A percentile compares a stretch with the other conserved stretches of the same genome.
Evolutionary conservation across 2,329 filamentous ascomycete genomes (phyloP).

Genomic region (Fusarium sp.): DNA sequence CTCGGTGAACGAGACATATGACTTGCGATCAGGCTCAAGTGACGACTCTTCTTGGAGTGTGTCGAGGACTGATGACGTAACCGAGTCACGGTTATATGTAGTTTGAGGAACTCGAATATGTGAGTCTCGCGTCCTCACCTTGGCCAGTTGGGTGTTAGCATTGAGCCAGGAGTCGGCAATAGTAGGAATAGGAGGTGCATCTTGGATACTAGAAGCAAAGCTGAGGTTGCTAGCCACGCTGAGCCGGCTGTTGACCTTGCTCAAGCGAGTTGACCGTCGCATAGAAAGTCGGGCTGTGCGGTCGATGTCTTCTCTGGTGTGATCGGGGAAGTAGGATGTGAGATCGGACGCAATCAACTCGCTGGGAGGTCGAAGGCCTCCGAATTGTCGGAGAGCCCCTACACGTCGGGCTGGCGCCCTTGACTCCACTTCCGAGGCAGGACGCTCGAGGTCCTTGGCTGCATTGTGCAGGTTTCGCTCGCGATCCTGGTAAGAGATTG

Average conservation of each 20-base stretch:
- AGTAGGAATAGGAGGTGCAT: constrained; percentile 93
- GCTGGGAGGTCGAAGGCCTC: constrained; percentile 91
- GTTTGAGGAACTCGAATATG: constrained; percentile 57
- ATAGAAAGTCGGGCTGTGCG: constrained; percentile 94
- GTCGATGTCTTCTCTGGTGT: constrained; percentile 93
- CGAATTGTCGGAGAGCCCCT: constrained; percentile 79
- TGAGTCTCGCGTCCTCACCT: constrained; percentile 59
- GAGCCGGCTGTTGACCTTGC: constrained; percentile 90
- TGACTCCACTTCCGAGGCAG: constrained; percentile 61
- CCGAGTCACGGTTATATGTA: constrained; percentile 80
- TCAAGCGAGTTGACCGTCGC: constrained; percentile 88
- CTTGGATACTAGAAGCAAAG: constrained; percentile 89
- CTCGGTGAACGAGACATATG: constrained; percentile 90
- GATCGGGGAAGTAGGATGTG: constrained; percentile 96
- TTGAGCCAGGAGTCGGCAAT: constrained; percentile 95
- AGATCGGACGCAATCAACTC: constrained; percentile 97
- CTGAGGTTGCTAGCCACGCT: constrained; percentile 95
- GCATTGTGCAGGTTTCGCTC: constrained; percentile 74
- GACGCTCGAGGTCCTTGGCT: constrained; percentile 69
- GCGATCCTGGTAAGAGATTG: constrained; percentile 77
- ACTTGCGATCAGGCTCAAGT: constrained; percentile 89
- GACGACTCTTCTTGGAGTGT: constrained; percentile 92
- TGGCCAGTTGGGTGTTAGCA: constrained; percentile 54
- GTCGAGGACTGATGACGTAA: constrained; percentile 89
- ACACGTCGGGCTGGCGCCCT: constrained; percentile 60